These are phyloP conservation scores for Dactylorhiza incarnata DNA, from an alignment of 106 monocot genomes.

Conservation along the genomic window DNA sequence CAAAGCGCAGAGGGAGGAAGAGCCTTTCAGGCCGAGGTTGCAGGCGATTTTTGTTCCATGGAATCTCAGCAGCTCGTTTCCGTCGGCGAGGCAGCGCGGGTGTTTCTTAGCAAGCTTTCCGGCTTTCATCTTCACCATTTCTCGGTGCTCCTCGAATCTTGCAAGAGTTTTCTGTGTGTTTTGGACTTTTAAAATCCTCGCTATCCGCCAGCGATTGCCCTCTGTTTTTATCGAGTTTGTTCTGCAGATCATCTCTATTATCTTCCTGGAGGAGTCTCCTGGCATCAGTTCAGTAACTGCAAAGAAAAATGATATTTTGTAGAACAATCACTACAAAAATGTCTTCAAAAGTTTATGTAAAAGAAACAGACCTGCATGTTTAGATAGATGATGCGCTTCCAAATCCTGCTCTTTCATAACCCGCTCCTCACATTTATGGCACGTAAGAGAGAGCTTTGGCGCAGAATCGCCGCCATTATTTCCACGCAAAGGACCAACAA, in stretches of 20 bases:
- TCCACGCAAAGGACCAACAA: constrained; percentile 23
- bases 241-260: constrained; percentile 94
- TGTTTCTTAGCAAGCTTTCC: constrained; percentile 89
- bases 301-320: neutral
- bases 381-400: constrained; percentile 88
- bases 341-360: no score
- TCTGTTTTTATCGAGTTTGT: constrained; percentile 74
- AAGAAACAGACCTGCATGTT: constrained; percentile 67
- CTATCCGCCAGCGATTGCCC: constrained; percentile 56
- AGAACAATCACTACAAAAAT: neutral
- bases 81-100: constrained; percentile 90
- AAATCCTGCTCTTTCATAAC: constrained; percentile 62
- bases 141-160: constrained; percentile 80
- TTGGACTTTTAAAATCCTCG: constrained; percentile 88
- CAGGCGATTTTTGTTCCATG: constrained; percentile 73
- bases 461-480: constrained; percentile 11
- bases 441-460: constrained; percentile 11
- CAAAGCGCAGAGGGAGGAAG: constrained; percentile 57
- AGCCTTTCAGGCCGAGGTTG: constrained; percentile 55
- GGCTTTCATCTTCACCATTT: constrained; percentile 67
- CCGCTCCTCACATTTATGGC: constrained; percentile 81
- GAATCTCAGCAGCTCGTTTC: constrained; percentile 88
- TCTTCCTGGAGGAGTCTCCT: constrained; percentile 97
- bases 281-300: constrained; percentile 83
- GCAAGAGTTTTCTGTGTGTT: constrained; percentile 86